Evolutionary conservation across 2,329 filamentous ascomycete genomes (phyloP), one percentile per base, ranked within the genome.

Genomic region (Paraphaeosphaeria minitans): DNA sequence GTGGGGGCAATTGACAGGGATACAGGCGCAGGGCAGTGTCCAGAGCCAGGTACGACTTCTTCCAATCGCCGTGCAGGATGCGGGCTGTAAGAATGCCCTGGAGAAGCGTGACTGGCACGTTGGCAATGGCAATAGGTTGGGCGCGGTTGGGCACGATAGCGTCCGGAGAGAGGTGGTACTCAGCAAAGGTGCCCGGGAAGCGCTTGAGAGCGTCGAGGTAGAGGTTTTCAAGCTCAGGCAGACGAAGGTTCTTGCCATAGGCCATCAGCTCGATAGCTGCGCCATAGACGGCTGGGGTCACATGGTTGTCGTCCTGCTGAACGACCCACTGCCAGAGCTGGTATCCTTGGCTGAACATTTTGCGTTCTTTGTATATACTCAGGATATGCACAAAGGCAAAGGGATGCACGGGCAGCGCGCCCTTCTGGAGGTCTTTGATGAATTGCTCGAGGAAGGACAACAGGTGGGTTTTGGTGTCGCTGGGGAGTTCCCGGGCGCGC

Each of bases 291-390:
- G 74, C 68, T 16, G 73, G 66, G 53, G 78, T 76, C 10, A 82
- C 74, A 51, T 77, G 76, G 5, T 70, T 66, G 19, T 81, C 76
- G 48, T 78, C 76, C 61, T 82, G 78, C 4, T 67, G 57, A 24
- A 72, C 62, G 14, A 84, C 72, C 81, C 81, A 84, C 21, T 71
- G 63, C 82, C 82, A 85, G 60, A 84, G 81, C 2, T 70, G 65
- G 24, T 67, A 62, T 5, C 76, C 79, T 47, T 73, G 64, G 4
- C 74, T 64, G 59, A 74, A 81, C 41, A 74, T 72, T n/a, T 73
- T 71, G 33, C 73, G 69, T 60, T 82, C 79, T 59, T 81, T 83
- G 68, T 79, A 80, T 46, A 80, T 76, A 33, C 75, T 75, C 33
- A 85, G 68, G 16, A 84, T 63, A 62, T 83, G 81, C n/a, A 82